Evolutionary conservation across 345 rosid genomes (phyloP).

Genomic region (Salix dunnii): DNA sequence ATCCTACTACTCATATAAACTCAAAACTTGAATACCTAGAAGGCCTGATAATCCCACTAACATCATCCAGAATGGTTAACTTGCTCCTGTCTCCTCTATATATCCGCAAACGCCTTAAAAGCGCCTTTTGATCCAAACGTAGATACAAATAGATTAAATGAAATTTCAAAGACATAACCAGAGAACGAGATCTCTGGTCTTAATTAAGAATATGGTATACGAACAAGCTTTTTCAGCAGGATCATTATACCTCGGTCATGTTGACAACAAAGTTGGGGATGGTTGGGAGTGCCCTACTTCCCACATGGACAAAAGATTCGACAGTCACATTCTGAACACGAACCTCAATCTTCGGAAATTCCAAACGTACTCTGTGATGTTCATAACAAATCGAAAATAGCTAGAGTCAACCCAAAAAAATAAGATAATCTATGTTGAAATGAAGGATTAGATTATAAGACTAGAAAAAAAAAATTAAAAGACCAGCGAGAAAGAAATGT

Average conservation of each 20-base stretch:
- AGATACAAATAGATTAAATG: not conserved
- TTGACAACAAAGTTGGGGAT: slow-evolving; percentile 87
- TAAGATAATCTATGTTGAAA: too few species aligned
- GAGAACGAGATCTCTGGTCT: not conserved
- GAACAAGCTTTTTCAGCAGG: too few species aligned
- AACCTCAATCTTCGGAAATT: slow-evolving; percentile 87
- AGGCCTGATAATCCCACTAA: slow-evolving; percentile 82
- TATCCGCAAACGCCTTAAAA: slow-evolving; percentile 57
- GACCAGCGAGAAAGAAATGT: too few species aligned
- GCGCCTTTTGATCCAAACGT: slow-evolving; percentile 38
- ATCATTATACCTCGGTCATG: slow-evolving; percentile 68
- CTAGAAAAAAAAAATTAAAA: too few species aligned
- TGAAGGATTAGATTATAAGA: too few species aligned
- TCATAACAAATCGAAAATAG: not conserved
- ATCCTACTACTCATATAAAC: not conserved
- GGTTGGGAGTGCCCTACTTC: slow-evolving; percentile 94
- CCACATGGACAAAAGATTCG: slow-evolving; percentile 82
- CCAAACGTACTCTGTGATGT: slow-evolving; percentile 70
- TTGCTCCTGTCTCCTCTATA: slow-evolving; percentile 64
- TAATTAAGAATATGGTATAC: too few species aligned
- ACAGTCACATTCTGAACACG: slow-evolving; percentile 70
- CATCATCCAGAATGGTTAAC: slow-evolving; percentile 70
- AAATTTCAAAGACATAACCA: not conserved
- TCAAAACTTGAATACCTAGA: slow-evolving; percentile 53
- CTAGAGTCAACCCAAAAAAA: not conserved